A percentile compares a stretch with the other conserved stretches of the same genome.
Evolutionary conservation across 2,329 filamentous ascomycete species (phyloP).

Genomic region (Chalaropsis ovoidea): DNA sequence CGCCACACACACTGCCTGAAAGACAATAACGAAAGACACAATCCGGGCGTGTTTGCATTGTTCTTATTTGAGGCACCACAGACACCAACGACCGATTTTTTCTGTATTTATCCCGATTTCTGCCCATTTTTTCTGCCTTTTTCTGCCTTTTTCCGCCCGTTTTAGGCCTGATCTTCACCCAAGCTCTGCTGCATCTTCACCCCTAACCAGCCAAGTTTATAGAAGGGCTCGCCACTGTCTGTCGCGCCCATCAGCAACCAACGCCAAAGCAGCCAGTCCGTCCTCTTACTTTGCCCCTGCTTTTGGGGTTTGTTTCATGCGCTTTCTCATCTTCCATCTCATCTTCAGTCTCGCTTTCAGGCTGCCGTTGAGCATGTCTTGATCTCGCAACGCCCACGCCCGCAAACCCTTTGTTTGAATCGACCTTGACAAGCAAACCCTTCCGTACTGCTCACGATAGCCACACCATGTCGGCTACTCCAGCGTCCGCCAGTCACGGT

Average conservation of each 20-base stretch:
- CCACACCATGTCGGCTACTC: background rate
- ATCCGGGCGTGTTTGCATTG: background rate
- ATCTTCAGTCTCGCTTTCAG: background rate
- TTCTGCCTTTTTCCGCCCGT: background rate
- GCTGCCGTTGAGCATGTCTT: background rate
- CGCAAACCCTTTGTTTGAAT: too few species aligned
- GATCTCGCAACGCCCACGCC: background rate
- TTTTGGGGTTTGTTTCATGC: background rate
- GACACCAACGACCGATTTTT: background rate
- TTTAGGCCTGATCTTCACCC: constrained; percentile 8
- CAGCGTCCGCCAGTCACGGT: background rate
- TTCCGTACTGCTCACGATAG: too few species aligned
- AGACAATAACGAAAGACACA: background rate
- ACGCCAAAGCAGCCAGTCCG: background rate
- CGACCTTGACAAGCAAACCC: too few species aligned
- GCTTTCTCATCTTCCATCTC: background rate
- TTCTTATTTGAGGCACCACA: background rate
- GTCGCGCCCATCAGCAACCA: background rate
- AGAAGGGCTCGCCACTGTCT: constrained; percentile 1
- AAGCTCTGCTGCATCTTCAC: background rate
- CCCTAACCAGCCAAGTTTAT: background rate
- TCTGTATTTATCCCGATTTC: too few species aligned
- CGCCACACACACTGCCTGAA: too few species aligned
- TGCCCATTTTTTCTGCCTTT: background rate
- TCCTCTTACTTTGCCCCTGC: background rate